Base-by-base conservation (phyloP, 1,139 yeast genomes). In the Scheffersomyces quercinus region DNA sequence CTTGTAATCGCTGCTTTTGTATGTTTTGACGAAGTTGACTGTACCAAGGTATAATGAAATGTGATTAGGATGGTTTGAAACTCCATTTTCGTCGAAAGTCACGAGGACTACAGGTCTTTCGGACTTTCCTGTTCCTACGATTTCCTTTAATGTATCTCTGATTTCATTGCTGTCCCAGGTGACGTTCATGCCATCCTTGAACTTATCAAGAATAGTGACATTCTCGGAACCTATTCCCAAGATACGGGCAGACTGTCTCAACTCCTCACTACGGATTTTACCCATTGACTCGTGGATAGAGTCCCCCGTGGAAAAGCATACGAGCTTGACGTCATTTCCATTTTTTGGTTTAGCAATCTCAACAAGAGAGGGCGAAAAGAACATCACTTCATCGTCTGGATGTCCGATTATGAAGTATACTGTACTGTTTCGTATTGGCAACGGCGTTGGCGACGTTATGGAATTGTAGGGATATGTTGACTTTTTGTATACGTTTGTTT, bases 381-480 rank as follows among this genome's bases (percentile, higher is more conserved):
- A 95, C 99, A 95, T 95, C 44, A 90, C 93, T 65, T 95, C 99
- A 62, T 95, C 99, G 64, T 95, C 99, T 0, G 99, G 99, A 64
- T 95, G 99, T 1, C 97, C 97, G 35, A 90, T 84, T 14, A 93
- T 70, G 39, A 88, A 68, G 50, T 75, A 77, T 13, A 54, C 67
- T 1, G 67, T 60, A 32, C 69, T 60, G 47, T 72, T 62, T 14
- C 54, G 60, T 15, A 73, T 65, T 5, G 70, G 68, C 26, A 68
- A 52, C 5, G 69, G 62, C 14, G 70, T 59, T 4, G 74, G 72
- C 10, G 67, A 59, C 2, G 72, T 67, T 28, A 73, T 59, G 28
- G 76, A 68, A 37, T 60, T 60, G 52, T 72, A 70, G 9, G 77
- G 76, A 45, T 67, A 72, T 3, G 50, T 38, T 4, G 56, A 40